Conservation (phyloP, 2,329 filamentous ascomycete genomes). For the Cryphonectria japonica region DNA sequence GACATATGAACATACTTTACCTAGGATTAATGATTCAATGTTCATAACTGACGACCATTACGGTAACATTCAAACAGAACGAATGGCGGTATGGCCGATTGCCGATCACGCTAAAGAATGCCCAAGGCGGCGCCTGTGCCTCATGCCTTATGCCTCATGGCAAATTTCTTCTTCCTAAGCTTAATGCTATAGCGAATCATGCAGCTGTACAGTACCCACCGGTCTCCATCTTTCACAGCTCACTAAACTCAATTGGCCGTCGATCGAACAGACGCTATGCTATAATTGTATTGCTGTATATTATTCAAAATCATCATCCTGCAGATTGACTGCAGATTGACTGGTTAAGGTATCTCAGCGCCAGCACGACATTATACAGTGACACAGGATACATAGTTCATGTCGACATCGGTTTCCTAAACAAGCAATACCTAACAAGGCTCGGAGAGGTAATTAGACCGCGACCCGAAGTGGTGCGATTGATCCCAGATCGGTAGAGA, state of each 20-base stretch:
- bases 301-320: not conserved
- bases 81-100: not conserved
- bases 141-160: too few relatives aligned
- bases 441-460: too few relatives aligned
- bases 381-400: too few relatives aligned
- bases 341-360: not conserved
- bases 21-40: not conserved
- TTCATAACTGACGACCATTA: not conserved
- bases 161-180: not conserved
- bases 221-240: not conserved
- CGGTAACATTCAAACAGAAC: not conserved
- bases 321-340: not conserved
- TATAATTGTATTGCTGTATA: not conserved
- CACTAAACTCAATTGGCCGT: not conserved
- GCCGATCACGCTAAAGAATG: not conserved
- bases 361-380: not conserved
- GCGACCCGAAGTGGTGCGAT: not conserved
- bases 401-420: too few relatives aligned
- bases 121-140: not conserved
- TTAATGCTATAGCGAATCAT: not conserved
- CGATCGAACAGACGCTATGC: not conserved
- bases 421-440: not conserved
- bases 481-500: not conserved
- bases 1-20: not conserved
- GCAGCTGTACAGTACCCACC: not conserved